Evolutionary conservation across 306 rosid species (phyloP), one percentile per base, ranked within the genome.

Genomic region (Boehmeria nivea): DNA sequence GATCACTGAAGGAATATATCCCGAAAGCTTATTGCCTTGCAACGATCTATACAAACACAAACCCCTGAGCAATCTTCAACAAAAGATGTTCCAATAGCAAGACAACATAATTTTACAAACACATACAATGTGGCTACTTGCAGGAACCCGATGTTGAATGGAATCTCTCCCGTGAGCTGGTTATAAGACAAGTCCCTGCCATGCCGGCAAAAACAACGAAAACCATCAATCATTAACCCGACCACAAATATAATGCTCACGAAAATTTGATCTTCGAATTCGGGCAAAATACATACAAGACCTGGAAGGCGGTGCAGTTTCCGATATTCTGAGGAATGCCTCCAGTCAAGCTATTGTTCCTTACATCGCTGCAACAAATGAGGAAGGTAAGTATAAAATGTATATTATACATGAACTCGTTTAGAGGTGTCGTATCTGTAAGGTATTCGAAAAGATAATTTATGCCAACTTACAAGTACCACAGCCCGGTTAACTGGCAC

Each of bases 281-380:
- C 43, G 46, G 80, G 74, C 20, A 12, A 51, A 64, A 65, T 77
- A 82, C 96, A 43, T 88, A 93, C 99, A 93, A 78, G 79, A 93
- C 96, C 78, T 93, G 99, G 88, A 88, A 93, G 76, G 88, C 75
- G 39, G 95, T 81, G 70, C 99, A 93, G 64, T 93, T 93, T 68
- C 99, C 95, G 22, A 93, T 74, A 64, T 70, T 83, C 60, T 67
- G 83, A 17, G 99, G 99, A 71, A 93, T 93, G 67, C 78, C 73
- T 43, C 99, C 99, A 0, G 83, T 83, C 72, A 93, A 66, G 67
- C 95, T 88, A 74, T 93, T 93, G 77, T 93, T 93, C 71, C 84
- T 85, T 72, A 93, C 90, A 74, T 93, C 99, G 57, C 99, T 93
- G 54, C 66, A 61, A 73, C 59, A 24, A n/a, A 38, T 18, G n/a